Conservation (phyloP, 2,329 filamentous ascomycete genomes). For the Malbranchea zuffiana region DNA sequence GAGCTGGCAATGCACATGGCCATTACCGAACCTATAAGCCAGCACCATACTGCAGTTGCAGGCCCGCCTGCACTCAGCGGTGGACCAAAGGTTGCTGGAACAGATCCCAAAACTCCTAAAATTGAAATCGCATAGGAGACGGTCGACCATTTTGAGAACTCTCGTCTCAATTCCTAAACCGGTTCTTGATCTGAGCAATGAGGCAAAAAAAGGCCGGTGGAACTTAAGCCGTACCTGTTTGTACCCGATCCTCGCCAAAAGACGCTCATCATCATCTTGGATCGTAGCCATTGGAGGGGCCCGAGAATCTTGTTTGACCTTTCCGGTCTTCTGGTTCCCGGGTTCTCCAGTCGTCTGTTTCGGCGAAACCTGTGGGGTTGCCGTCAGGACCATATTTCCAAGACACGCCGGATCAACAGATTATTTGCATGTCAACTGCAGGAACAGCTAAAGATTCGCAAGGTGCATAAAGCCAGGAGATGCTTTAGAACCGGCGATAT, state of each 20-base stretch:
- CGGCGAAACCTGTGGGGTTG: constrained; percentile 7
- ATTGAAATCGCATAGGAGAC: constrained; percentile 57
- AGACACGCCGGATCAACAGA: not conserved
- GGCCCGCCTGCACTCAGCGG: constrained; percentile 51
- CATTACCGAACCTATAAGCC: constrained; percentile 54
- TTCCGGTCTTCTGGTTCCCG: constrained; percentile 4
- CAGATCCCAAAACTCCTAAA: constrained; percentile 53
- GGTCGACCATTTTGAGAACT: constrained; percentile 57
- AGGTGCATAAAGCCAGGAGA: too few species aligned
- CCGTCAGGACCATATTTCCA: constrained; percentile 13
- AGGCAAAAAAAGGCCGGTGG: not conserved
- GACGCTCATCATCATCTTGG: constrained; percentile 48
- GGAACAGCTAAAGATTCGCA: too few species aligned
- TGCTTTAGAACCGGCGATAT: too few species aligned
- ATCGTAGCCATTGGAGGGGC: constrained; percentile 32
- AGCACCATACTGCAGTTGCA: constrained; percentile 55
- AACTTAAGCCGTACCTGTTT: constrained; percentile 41
- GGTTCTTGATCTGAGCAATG: constrained; percentile 16
- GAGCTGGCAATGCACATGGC: constrained; percentile 54
- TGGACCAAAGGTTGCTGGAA: constrained; percentile 51
- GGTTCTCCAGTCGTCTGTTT: constrained; percentile 2
- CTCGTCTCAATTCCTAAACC: constrained; percentile 46
- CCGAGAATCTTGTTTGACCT: constrained; percentile 4
- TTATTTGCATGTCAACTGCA: not conserved
- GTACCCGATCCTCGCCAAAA: constrained; percentile 52